These are phyloP conservation scores for Leptographium wingfieldii DNA, from an alignment of 2,329 filamentous ascomycete genomes.

Conservation along the genomic window DNA sequence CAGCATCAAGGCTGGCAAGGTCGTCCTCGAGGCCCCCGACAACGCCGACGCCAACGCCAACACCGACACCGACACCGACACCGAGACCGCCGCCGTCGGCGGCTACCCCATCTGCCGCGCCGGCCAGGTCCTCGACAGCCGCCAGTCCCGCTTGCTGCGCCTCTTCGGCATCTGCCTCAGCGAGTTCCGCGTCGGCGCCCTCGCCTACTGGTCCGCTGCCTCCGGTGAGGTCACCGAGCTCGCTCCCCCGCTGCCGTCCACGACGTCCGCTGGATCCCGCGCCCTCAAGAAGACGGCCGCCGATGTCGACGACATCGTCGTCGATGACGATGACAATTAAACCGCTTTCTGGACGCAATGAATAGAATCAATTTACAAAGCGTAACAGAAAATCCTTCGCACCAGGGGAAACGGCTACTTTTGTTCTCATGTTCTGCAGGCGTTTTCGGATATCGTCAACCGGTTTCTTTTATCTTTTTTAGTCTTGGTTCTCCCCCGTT, in stretches of 20 bases:
- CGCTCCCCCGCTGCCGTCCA: slow-evolving; percentile 11
- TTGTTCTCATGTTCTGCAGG: background rate
- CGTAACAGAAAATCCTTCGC: background rate
- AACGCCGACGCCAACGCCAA: slow-evolving; percentile 3
- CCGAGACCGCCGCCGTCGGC: slow-evolving; percentile 25
- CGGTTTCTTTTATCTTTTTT: background rate
- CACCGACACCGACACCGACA: slow-evolving; percentile 31
- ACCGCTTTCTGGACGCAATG: background rate
- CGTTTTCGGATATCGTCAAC: background rate
- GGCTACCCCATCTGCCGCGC: slow-evolving; percentile 73
- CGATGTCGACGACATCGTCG: slow-evolving; percentile 1
- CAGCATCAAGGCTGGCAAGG: slow-evolving; percentile 74
- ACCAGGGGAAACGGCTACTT: background rate
- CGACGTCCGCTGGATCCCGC: background rate
- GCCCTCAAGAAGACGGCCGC: background rate
- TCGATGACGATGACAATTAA: background rate
- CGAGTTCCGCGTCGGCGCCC: slow-evolving; percentile 73
- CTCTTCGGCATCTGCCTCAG: slow-evolving; percentile 82
- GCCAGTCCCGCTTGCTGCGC: slow-evolving; percentile 89
- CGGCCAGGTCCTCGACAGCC: slow-evolving; percentile 73
- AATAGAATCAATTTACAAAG: background rate
- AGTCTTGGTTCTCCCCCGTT: background rate
- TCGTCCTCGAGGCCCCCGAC: slow-evolving; percentile 45
- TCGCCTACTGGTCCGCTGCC: slow-evolving; percentile 60
- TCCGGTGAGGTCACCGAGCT: slow-evolving; percentile 47